These are phyloP conservation scores for Fusarium tjaetaba DNA, from an alignment of 2,329 filamentous ascomycete genomes.

Conservation along the genomic window DNA sequence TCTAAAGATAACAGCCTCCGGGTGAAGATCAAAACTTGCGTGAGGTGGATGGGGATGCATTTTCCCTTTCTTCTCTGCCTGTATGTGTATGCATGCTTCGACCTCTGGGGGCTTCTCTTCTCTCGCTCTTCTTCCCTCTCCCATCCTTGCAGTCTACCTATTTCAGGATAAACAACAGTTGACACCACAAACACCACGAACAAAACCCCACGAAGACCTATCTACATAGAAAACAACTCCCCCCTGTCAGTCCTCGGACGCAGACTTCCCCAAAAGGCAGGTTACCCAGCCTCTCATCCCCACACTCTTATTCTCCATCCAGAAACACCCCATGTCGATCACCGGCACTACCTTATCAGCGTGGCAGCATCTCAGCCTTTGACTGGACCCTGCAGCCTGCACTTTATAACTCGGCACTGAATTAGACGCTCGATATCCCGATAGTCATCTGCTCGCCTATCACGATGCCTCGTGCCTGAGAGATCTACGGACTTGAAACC, in stretches of 20 bases:
- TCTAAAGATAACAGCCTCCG: background rate
- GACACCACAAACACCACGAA: background rate
- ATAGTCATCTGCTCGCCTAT: conserved; percentile 21
- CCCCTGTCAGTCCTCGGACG: conserved; percentile 13
- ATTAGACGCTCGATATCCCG: conserved; percentile 3
- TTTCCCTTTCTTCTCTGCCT: background rate
- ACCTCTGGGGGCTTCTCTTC: background rate
- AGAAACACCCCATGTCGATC: conserved; percentile 17
- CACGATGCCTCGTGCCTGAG: conserved; percentile 31
- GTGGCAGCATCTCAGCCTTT: conserved; percentile 21
- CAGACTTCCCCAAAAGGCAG: conserved; percentile 32
- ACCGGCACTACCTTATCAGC: conserved; percentile 25
- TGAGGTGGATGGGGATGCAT: background rate
- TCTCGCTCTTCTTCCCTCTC: background rate
- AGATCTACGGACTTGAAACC: conserved; percentile 20
- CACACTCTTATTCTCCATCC: conserved; percentile 5
- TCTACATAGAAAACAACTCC: background rate
- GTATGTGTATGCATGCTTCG: background rate
- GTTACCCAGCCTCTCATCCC: conserved; percentile 16
- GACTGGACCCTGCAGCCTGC: conserved; percentile 28
- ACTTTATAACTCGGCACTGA: conserved; percentile 1
- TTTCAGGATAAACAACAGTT: background rate
- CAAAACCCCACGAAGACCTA: background rate
- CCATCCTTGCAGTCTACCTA: background rate
- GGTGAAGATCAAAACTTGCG: background rate